Conservation (phyloP, 768 basidiomycete genomes). For the Mycena vitilis region DNA sequence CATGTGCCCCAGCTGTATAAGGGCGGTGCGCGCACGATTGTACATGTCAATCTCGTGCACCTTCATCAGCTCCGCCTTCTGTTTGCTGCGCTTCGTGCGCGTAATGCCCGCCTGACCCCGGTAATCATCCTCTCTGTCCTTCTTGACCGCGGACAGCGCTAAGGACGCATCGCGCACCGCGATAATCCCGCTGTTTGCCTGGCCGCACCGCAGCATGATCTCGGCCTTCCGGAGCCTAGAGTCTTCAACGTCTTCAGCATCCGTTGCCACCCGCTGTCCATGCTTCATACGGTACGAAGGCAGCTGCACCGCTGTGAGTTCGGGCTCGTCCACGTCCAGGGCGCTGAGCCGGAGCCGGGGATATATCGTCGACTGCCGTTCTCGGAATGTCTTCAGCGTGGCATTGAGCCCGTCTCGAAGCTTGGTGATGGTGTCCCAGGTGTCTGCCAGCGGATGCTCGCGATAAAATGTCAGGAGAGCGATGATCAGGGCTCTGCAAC, state of each 20-base stretch:
- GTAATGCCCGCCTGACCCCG: conserved; percentile 25
- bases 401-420: conserved; percentile 8
- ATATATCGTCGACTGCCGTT: conserved; percentile 14
- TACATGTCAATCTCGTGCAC: conserved; percentile 23
- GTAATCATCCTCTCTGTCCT: conserved; percentile 17
- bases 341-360: conserved; percentile 21
- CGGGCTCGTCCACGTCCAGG: conserved; percentile 24
- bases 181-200: conserved; percentile 20
- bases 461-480: conserved; percentile 15
- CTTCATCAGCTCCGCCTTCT: conserved; percentile 28
- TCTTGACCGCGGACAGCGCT: conserved; percentile 27
- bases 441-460: conserved; percentile 23
- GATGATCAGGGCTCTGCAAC: conserved; percentile 7
- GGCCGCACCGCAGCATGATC: conserved; percentile 16
- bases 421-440: conserved; percentile 16
- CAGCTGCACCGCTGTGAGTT: conserved; percentile 21
- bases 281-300: conserved; percentile 28
- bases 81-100: conserved; percentile 22
- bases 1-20: conserved; percentile 21
- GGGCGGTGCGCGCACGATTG: conserved; percentile 6
- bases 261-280: conserved; percentile 11
- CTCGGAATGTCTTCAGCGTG: conserved; percentile 23
- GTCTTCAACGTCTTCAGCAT: conserved; percentile 4
- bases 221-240: conserved; percentile 14
- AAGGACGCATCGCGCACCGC: conserved; percentile 9